These are phyloP conservation scores for Lepidium didymum DNA, from an alignment of 345 rosid species.

Conservation along the genomic window DNA sequence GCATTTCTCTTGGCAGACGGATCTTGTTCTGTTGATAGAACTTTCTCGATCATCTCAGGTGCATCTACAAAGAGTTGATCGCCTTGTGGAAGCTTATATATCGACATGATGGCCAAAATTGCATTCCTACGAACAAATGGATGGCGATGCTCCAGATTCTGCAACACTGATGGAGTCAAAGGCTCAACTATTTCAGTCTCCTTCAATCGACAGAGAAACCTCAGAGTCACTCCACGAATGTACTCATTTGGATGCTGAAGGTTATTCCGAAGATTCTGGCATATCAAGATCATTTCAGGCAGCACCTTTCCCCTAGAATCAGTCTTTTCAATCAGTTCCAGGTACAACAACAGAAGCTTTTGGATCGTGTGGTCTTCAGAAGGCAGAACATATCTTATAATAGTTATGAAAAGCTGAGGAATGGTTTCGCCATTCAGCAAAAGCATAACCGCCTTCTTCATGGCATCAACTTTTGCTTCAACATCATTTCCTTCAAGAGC, in stretches of 20 bases:
- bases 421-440: conserved; percentile 84
- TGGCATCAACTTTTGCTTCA: conserved; percentile 61
- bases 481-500: conserved; percentile 82
- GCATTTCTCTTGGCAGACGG: conserved; percentile 72
- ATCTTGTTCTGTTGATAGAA: conserved; percentile 60
- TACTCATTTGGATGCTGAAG: conserved; percentile 89
- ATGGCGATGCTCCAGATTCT: conserved; percentile 69
- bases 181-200: conserved; percentile 72
- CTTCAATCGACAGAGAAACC: conserved; percentile 67
- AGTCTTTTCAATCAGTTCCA: conserved; percentile 79
- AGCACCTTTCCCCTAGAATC: conserved; percentile 69
- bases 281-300: conserved; percentile 89
- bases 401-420: conserved; percentile 90
- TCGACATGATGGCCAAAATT: conserved; percentile 60
- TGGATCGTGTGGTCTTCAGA: conserved; percentile 89
- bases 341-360: conserved; percentile 65
- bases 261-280: conserved; percentile 83
- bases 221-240: conserved; percentile 75
- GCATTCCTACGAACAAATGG: conserved; percentile 71
- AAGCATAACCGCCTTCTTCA: conserved; percentile 87
- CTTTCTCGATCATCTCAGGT: conserved; percentile 73
- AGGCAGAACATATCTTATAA: conserved; percentile 78
- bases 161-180: conserved; percentile 61
- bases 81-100: conserved; percentile 68
- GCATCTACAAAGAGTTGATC: conserved; percentile 72